Evolutionary conservation across 352 stramenopile genomes (phyloP).

Genomic region (Pythium aphanidermatum): DNA sequence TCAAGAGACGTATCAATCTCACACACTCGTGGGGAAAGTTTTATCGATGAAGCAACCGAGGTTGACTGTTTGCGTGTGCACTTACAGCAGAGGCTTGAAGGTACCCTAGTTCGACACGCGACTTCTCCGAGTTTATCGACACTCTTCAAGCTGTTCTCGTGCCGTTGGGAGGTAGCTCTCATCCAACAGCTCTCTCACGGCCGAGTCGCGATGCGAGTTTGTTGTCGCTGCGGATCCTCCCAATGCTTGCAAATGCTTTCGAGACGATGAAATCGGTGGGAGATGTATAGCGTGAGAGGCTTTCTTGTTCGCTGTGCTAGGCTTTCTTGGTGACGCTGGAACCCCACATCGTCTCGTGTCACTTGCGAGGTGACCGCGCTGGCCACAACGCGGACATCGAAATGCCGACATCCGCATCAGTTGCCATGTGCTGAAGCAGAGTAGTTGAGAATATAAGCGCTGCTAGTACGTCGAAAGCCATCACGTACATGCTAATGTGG

Average conservation of each 20-base stretch:
- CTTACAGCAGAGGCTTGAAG: no score
- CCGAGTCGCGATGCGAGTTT: conserved; percentile 8
- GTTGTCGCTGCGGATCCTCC: neutral
- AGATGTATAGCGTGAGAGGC: no score
- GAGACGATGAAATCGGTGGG: conserved; percentile 8
- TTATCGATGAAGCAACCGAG: conserved; percentile 1
- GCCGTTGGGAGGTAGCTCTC: conserved; percentile 46
- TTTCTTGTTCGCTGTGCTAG: conserved; percentile 2
- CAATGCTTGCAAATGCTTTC: neutral
- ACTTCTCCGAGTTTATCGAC: conserved; percentile 14
- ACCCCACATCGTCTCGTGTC: conserved; percentile 39
- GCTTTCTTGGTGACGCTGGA: conserved; percentile 13
- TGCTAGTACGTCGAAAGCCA: neutral
- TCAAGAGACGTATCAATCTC: no score
- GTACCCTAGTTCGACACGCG: no score
- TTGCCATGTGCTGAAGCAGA: conserved; percentile 47
- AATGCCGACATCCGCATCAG: conserved; percentile 74
- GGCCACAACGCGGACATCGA: conserved; percentile 48
- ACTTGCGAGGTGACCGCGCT: conserved; percentile 40
- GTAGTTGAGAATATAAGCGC: neutral
- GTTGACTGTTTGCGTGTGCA: neutral
- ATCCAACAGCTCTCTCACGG: conserved; percentile 47
- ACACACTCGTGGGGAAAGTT: no score
- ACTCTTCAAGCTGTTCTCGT: conserved; percentile 51
- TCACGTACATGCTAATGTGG: conserved; percentile 61